Evolutionary conservation across 2,329 filamentous ascomycete species (phyloP).

Genomic region (Alternaria sp.): DNA sequence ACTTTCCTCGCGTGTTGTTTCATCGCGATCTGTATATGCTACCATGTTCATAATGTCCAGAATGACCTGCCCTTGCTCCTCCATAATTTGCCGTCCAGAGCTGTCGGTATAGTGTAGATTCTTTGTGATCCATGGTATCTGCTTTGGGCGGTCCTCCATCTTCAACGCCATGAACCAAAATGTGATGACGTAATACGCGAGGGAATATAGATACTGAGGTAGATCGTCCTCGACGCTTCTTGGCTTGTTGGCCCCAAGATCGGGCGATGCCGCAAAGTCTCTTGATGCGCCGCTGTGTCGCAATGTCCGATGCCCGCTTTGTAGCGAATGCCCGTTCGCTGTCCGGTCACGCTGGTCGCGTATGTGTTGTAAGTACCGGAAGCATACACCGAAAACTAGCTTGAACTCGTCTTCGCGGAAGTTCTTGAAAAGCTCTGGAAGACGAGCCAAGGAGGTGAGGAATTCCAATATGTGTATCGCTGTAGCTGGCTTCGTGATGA

Average conservation of each 20-base stretch:
- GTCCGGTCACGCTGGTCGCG: constrained; percentile 64
- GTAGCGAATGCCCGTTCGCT: constrained; percentile 36
- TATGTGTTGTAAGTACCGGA: constrained; percentile 89
- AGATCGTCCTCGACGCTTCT: constrained; percentile 70
- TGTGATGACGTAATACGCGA: constrained; percentile 93
- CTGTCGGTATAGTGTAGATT: constrained; percentile 80
- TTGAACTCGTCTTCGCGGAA: constrained; percentile 91
- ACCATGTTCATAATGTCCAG: constrained; percentile 94
- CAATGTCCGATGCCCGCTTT: constrained; percentile 45
- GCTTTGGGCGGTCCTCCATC: constrained; percentile 78
- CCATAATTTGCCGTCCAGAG: constrained; percentile 75
- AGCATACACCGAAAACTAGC: constrained; percentile 93
- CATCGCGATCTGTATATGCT: constrained; percentile 83
- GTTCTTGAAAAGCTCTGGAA: constrained; percentile 85
- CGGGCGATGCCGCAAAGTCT: constrained; percentile 46
- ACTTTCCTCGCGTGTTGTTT: constrained; percentile 70
- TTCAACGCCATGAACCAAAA: constrained; percentile 96
- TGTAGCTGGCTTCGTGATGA: constrained; percentile 90
- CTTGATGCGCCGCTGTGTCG: constrained; percentile 54
- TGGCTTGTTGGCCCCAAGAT: constrained; percentile 46
- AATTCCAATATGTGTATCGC: constrained; percentile 97
- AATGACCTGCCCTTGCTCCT: constrained; percentile 92
- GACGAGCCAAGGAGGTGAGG: constrained; percentile 82
- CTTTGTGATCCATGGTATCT: constrained; percentile 89
- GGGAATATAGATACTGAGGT: constrained; percentile 89